Conservation (phyloP, 176 grass and related monocot genomes). For the Olyra latifolia region DNA sequence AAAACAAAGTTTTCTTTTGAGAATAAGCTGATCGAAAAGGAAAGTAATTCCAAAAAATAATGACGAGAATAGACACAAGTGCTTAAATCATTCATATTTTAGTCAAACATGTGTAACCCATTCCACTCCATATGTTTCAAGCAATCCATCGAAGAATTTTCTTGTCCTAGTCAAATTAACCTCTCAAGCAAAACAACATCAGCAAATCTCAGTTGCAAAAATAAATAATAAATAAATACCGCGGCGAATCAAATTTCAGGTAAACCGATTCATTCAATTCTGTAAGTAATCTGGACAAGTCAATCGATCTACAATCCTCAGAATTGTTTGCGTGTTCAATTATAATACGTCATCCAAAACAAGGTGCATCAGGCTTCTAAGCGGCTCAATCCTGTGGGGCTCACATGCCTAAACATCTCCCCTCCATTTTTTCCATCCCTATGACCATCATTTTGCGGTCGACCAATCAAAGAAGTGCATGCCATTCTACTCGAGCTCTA, state of each 20-base stretch:
- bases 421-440: not conserved
- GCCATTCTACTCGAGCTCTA: not conserved
- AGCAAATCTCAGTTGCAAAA: not conserved
- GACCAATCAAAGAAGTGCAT: not conserved
- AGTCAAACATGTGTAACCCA: conserved; percentile 22
- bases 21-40: not conserved
- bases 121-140: not conserved
- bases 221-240: not conserved
- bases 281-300: conserved; percentile 13
- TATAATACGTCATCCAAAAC: not conserved
- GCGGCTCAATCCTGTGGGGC: not conserved
- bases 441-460: not conserved
- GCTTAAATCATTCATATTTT: not conserved
- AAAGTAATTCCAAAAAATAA: not conserved
- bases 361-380: not conserved
- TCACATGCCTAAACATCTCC: not conserved
- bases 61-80: not conserved
- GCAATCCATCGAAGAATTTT: not conserved
- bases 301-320: not conserved
- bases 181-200: conserved; percentile 19
- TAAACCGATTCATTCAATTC: not conserved
- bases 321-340: not conserved
- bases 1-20: not conserved
- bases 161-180: conserved; percentile 15
- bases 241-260: not conserved